Evolutionary conservation across 306 rosid species (phyloP).

Genomic region (Cicer pinnatifidum): DNA sequence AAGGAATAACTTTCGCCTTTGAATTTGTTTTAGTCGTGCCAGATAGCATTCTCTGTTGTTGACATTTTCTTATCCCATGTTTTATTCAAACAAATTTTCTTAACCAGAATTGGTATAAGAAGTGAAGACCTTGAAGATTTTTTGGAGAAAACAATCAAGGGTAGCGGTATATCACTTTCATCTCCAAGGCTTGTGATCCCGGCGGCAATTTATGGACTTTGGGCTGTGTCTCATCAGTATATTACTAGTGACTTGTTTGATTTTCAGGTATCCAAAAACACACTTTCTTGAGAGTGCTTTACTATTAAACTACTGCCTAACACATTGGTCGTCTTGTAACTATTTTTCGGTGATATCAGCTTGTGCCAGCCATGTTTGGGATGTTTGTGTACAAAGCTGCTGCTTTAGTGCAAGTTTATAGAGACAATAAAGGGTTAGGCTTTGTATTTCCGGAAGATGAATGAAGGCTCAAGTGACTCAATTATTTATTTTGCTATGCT

Average conservation of each 20-base stretch:
- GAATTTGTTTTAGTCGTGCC: conserved; percentile 32
- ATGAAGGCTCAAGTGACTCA: conserved; percentile 47
- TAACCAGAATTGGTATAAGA: conserved; percentile 87
- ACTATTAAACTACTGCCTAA: neutral
- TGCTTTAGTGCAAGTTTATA: conserved; percentile 80
- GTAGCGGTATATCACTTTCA: conserved; percentile 77
- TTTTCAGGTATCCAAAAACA: conserved; percentile 64
- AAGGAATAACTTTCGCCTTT: conserved; percentile 33
- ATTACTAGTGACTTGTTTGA: conserved; percentile 66
- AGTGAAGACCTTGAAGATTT: conserved; percentile 78
- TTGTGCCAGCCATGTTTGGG: conserved; percentile 95
- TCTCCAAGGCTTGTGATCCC: conserved; percentile 96
- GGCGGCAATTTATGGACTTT: conserved; percentile 76
- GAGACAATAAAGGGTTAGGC: conserved; percentile 81
- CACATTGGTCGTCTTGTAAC: conserved; percentile 24
- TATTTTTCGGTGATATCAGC: conserved; percentile 52
- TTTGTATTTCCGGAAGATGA: conserved; percentile 69
- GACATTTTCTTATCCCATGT: conserved; percentile 30
- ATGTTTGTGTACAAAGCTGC: conserved; percentile 96
- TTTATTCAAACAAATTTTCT: conserved; percentile 38
- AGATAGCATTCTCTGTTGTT: conserved; percentile 38
- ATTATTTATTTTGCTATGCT: conserved; percentile 27
- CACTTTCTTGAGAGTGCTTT: neutral
- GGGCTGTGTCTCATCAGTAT: conserved; percentile 73
- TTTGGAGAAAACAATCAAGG: conserved; percentile 73